phyloP scores from a whole-genome alignment of 208 protist species.

The Endotrypanum monterogeii region DNA sequence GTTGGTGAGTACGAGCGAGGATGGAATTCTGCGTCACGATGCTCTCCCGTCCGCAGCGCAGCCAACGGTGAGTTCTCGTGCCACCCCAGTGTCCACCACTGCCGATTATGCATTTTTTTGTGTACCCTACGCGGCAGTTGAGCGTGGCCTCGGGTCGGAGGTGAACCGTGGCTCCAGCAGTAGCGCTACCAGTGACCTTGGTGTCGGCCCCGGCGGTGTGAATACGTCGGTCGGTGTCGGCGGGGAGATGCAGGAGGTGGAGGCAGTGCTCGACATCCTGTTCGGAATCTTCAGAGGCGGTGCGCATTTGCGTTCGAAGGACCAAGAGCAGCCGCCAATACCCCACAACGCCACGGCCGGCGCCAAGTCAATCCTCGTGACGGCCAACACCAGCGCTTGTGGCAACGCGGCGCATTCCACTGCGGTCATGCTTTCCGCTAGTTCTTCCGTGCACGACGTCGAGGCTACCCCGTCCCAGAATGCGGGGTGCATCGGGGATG shows the following conservation, averaged over 20 bases:
- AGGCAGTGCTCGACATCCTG: conserved; percentile 1
- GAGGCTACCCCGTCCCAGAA: neutral
- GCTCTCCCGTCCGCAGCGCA: conserved; percentile 2
- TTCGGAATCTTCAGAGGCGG: conserved; percentile 11
- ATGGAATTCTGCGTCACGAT: conserved; percentile 26
- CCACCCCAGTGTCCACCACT: conserved; percentile 19
- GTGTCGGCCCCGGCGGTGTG: neutral
- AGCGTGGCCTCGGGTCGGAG: neutral
- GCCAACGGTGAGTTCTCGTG: conserved; percentile 1
- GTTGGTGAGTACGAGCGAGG: conserved; percentile 23
- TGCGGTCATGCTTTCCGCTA: neutral
- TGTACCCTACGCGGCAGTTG: conserved; percentile 16
- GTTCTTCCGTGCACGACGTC: neutral
- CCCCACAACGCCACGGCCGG: neutral
- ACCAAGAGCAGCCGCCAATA: neutral
- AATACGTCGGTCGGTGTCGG: neutral
- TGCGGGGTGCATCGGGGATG: neutral
- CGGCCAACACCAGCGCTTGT: neutral
- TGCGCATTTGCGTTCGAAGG: neutral
- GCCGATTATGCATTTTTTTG: conserved; percentile 23
- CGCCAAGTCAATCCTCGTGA: conserved; percentile 13
- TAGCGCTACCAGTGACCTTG: neutral
- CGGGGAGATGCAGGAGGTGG: conserved; percentile 2
- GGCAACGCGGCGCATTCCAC: neutral
- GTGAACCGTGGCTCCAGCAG: neutral